A percentile compares a stretch with the other conserved stretches of the same genome.
Conservation (phyloP, 805 yeast species). For the Myxozyma vanderwaltii region DNA sequence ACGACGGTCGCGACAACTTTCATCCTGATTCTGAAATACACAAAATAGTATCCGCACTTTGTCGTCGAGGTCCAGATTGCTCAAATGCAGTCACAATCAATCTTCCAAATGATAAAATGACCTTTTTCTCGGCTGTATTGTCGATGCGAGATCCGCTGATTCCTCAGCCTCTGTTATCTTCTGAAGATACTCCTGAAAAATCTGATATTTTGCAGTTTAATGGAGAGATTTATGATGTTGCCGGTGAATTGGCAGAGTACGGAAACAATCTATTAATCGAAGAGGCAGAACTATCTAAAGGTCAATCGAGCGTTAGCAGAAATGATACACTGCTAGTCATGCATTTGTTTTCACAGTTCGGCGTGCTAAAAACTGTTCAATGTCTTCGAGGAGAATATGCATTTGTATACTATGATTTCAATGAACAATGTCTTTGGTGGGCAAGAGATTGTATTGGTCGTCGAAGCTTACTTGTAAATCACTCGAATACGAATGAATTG, state of each 20-base stretch:
- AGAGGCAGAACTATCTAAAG: slow-evolving; percentile 2
- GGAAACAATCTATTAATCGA: not conserved
- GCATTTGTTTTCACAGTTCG: slow-evolving; percentile 42
- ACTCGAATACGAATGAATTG: not conserved
- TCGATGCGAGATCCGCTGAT: slow-evolving; percentile 79
- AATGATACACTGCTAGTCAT: slow-evolving; percentile 66
- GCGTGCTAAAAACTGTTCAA: slow-evolving; percentile 49
- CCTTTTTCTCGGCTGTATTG: slow-evolving; percentile 67
- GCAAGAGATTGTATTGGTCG: slow-evolving; percentile 86
- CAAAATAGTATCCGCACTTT: not conserved
- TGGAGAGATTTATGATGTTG: slow-evolving; percentile 78
- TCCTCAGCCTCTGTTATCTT: slow-evolving; percentile 60
- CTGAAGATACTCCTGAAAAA: slow-evolving; percentile 23
- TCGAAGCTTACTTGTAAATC: slow-evolving; percentile 59
- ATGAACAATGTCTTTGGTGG: slow-evolving; percentile 55
- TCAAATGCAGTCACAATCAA: slow-evolving; percentile 8
- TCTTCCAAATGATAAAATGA: not conserved
- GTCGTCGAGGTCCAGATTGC: slow-evolving; percentile 41
- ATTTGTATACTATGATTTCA: slow-evolving; percentile 48
- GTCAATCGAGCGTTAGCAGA: not conserved
- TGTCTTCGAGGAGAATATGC: slow-evolving; percentile 83
- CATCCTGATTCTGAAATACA: not conserved
- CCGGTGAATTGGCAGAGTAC: slow-evolving; percentile 46
- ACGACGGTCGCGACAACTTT: not conserved
- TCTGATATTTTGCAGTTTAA: slow-evolving; percentile 68